Evolutionary conservation across 495 filamentous ascomycete genomes (phyloP), one percentile per base, ranked within the genome.

Genomic region (Hypoxylon lienhwacheense): DNA sequence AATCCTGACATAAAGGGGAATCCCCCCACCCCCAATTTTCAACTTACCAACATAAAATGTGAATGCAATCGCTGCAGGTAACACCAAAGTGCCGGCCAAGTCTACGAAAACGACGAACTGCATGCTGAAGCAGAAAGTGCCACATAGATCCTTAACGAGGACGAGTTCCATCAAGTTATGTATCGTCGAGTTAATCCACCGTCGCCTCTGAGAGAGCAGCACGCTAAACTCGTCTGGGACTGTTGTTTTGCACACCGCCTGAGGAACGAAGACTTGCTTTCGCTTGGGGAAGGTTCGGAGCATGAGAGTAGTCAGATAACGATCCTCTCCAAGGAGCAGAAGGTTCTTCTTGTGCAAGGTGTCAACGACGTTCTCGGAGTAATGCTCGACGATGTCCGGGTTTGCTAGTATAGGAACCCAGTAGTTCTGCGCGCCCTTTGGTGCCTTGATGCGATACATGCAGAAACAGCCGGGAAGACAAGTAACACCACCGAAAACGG

Each of bases 111-210:
- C 86, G 45, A 97, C 86, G 66, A 97, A 97, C 69, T 99, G 95
- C 95, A 99, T 99, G 73, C 88, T 95, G 77, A 99, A 99, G 79
- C 95, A 99, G 75, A 99, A 99, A 0, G 95, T 99, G 39, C 95
- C 95, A 66, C 95, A 99, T 4, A 99, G 81, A 75, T 99, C 95
- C 41, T 91, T 81, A 19, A 99, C 95, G 4, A 97, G 82, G 20
- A 97, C 88, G 14, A 99, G 82, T 70, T 99, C 95, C 85, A 99
- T 95, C 33, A 97, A 77, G 62, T 99, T 99, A 75, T 99, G 95
- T 28, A 99, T 89, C 1, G 95, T 99, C 71, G 89, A 95, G 81
- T 99, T 99, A 73, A 99, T 99, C 95, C 95, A 99, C 63, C 95
- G 81, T 66, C 95, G 84, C 21, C 95, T 85, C 68, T 99, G 95